Evolutionary conservation across 2,329 filamentous ascomycete species (phyloP), one percentile per base, ranked within the genome.

Genomic region (Amylocarpus encephaloides): DNA sequence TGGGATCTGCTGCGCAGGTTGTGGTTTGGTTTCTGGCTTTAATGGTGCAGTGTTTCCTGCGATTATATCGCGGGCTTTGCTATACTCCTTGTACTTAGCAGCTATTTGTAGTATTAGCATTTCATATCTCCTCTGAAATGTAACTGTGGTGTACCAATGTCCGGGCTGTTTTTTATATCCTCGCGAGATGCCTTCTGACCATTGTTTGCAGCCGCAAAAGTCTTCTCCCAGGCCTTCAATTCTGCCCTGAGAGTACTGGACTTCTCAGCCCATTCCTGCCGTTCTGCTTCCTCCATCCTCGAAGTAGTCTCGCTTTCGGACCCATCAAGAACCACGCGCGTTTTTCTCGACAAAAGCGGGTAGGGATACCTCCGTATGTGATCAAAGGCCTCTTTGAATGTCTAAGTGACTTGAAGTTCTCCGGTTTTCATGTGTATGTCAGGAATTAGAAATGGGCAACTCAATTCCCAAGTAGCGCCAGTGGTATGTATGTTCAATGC

Each of bases 11-110:
- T 51, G 48, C 26, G 43, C 64, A 55, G 34, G 60, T 56, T 54
- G 26, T 43, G 54, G 39, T 33, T 43, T 64, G 56, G 36, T 59
- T 56, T 54, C 30, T 45, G 54, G 42, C 30, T 57, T 48, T 36
- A 53, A 46, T n/a, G 69, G 68, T 7, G 67, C 66, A 45, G 71
- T 55, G 62, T 80, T 83, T 50, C 79, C 78, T 1, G 75, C 66
- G 51, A 82, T 69, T 41, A 80, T 73, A 59, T 81, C 76, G 55
- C 83, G 77, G 46, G 84, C 65, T 57, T 76, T 82, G 65, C 83
- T 82, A 68, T 90, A 91, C 55, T 86, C 77, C 64, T 86, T 88
- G 68, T 92, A 92, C 64, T 89, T 90, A 11, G 53, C 51, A 44
- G 39, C 61, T 66, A 49, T 7, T 51, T n/a, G 35, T 15, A 26